phyloP scores from a whole-genome alignment of 148 eudicot genomes.

The Spergularia marina region DNA sequence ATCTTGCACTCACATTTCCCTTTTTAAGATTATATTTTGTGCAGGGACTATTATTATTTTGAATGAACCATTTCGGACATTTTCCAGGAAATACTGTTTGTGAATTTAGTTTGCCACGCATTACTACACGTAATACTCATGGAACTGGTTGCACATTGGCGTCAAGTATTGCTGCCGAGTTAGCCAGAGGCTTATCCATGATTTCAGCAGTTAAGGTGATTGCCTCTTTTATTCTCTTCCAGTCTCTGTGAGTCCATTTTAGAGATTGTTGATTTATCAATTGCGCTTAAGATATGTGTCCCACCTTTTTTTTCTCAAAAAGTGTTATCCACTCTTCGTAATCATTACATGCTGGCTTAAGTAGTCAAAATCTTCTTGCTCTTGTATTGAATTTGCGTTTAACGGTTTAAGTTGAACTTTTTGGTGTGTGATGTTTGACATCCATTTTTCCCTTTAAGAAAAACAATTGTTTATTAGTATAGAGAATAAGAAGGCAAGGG shows the following conservation, averaged over 20 bases:
- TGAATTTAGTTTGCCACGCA: conserved; percentile 70
- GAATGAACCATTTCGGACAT: neutral
- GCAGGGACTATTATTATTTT: neutral
- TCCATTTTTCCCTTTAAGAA: too few species aligned
- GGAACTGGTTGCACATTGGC: conserved; percentile 99
- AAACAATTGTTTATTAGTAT: too few species aligned
- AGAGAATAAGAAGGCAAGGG: too few species aligned
- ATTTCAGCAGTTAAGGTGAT: conserved; percentile 79
- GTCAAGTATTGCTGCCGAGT: conserved; percentile 92
- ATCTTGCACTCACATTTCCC: neutral
- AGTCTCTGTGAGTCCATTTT: neutral
- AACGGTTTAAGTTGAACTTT: too few species aligned
- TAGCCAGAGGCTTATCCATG: conserved; percentile 82
- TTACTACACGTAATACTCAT: conserved; percentile 78
- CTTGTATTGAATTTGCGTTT: too few species aligned
- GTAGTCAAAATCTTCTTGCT: too few species aligned
- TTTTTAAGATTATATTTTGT: neutral
- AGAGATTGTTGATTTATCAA: neutral
- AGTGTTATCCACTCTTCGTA: neutral
- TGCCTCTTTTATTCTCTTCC: neutral
- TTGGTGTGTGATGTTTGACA: too few species aligned
- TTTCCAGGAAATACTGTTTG: conserved; percentile 56
- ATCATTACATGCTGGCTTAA: neutral
- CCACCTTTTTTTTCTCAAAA: neutral
- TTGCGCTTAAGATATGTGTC: neutral